Percentiles rank a stretch among this genome's conserved stretches.
These are phyloP conservation scores for Globisporangium camurandrum DNA, from an alignment of 352 stramenopile genomes.

Conservation along the genomic window DNA sequence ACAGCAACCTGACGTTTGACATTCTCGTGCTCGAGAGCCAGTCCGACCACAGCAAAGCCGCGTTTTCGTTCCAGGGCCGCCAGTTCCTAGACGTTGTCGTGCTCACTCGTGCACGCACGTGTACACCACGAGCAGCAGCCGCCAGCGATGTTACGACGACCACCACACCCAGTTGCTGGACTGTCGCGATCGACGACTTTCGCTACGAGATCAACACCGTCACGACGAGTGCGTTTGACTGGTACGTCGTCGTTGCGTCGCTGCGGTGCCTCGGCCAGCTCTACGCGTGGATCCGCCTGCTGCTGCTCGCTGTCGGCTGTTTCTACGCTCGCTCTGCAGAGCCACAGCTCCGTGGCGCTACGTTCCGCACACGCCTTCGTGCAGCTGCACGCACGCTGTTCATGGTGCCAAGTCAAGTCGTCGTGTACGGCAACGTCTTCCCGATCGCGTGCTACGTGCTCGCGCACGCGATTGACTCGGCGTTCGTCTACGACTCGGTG, in stretches of 20 bases:
- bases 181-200: slow-evolving; percentile 10
- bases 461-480: slow-evolving; percentile 22
- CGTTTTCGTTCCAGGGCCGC: slow-evolving; percentile 12
- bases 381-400: slow-evolving; percentile 14
- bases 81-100: slow-evolving; percentile 14
- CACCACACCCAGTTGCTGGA: neutral
- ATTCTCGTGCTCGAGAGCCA: slow-evolving; percentile 17
- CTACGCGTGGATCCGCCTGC: slow-evolving; percentile 10
- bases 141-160: neutral
- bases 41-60: slow-evolving; percentile 3
- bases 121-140: neutral
- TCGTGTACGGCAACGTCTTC: slow-evolving; percentile 25
- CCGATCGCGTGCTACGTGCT: slow-evolving; percentile 24
- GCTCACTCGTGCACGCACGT: slow-evolving; percentile 3
- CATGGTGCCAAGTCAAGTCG: slow-evolving; percentile 22
- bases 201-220: slow-evolving; percentile 11
- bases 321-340: slow-evolving; percentile 2
- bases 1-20: slow-evolving; percentile 11
- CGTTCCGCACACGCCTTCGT: neutral
- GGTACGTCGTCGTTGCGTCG: slow-evolving; percentile 5
- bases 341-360: neutral
- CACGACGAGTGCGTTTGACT: slow-evolving; percentile 3
- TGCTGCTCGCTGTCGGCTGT: slow-evolving; percentile 13
- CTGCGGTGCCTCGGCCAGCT: slow-evolving; percentile 9
- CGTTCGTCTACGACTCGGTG: slow-evolving; percentile 15